Evolutionary conservation across 768 basidiomycete species (phyloP).

Genomic region (Mrakia blollopis): DNA sequence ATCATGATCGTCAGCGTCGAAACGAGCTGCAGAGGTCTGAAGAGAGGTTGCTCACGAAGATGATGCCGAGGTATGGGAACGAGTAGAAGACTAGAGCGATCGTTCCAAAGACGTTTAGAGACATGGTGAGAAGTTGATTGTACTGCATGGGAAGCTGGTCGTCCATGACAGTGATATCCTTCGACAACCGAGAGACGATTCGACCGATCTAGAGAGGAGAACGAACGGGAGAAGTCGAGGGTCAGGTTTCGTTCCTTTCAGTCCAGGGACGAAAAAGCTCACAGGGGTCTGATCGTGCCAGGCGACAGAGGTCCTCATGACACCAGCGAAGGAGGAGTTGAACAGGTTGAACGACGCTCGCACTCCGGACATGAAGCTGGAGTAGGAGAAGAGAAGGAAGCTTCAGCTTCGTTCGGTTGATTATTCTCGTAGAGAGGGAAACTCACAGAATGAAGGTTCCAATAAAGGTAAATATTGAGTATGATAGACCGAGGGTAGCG

Average conservation of each 20-base stretch:
- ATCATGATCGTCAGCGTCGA: neutral
- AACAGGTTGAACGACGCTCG: constrained; percentile 52
- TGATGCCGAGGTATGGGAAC: constrained; percentile 26
- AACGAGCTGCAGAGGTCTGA: neutral
- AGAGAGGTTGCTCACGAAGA: neutral
- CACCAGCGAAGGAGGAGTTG: constrained; percentile 53
- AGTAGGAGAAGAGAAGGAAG: too few relatives aligned
- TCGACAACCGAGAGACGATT: constrained; percentile 42
- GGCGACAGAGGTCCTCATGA: constrained; percentile 50
- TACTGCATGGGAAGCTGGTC: constrained; percentile 32
- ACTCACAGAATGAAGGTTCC: constrained; percentile 15
- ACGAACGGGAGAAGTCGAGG: too few relatives aligned
- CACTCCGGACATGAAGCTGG: constrained; percentile 36
- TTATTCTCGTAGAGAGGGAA: neutral
- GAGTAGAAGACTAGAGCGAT: constrained; percentile 29
- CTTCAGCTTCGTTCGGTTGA: constrained; percentile 46
- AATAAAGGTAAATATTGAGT: constrained; percentile 22
- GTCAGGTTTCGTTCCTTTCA: too few relatives aligned
- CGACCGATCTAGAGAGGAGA: constrained; percentile 47
- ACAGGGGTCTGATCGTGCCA: constrained; percentile 24
- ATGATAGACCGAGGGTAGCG: constrained; percentile 20
- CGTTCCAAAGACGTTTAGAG: constrained; percentile 23
- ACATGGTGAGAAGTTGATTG: constrained; percentile 15
- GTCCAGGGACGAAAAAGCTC: neutral
- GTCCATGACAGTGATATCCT: constrained; percentile 45